A percentile compares a stretch with the other conserved stretches of the same genome.
Evolutionary conservation across 2,329 filamentous ascomycete species (phyloP).

Genomic region (Aspergillus fumigatus): DNA sequence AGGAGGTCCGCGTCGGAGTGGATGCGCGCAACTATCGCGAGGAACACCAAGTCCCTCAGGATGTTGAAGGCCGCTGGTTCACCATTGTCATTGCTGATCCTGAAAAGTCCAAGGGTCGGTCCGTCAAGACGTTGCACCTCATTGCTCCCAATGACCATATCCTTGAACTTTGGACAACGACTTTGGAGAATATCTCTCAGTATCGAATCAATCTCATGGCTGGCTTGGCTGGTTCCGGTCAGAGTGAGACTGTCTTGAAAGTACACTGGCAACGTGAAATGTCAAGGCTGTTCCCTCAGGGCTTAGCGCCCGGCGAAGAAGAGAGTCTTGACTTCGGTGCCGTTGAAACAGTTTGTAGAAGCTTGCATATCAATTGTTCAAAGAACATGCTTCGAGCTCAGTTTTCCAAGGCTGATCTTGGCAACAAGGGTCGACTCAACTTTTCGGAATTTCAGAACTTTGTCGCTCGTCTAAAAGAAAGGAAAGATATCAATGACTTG

Average conservation of each 20-base stretch:
- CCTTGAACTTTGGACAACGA: slow-evolving; percentile 75
- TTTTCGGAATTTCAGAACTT: slow-evolving; percentile 81
- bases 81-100: slow-evolving; percentile 82
- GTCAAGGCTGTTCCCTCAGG: slow-evolving; percentile 56
- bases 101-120: slow-evolving; percentile 66
- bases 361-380: slow-evolving; percentile 86
- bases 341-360: slow-evolving; percentile 79
- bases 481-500: slow-evolving; percentile 73
- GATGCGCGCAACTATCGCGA: slow-evolving; percentile 87
- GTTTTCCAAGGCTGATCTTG: slow-evolving; percentile 69
- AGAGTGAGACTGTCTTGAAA: slow-evolving; percentile 74
- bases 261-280: slow-evolving; percentile 86
- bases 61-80: slow-evolving; percentile 71
- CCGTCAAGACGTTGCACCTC: slow-evolving; percentile 77
- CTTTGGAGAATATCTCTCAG: slow-evolving; percentile 76
- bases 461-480: slow-evolving; percentile 73
- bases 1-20: slow-evolving; percentile 76
- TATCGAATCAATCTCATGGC: slow-evolving; percentile 88
- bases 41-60: slow-evolving; percentile 67
- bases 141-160: slow-evolving; percentile 70
- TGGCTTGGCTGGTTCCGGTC: slow-evolving; percentile 69
- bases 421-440: slow-evolving; percentile 62
- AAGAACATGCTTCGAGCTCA: slow-evolving; percentile 66
- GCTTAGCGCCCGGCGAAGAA: slow-evolving; percentile 47
- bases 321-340: slow-evolving; percentile 73